Base-by-base conservation (phyloP, 441 rosid genomes). In the Populus tomentosa region DNA sequence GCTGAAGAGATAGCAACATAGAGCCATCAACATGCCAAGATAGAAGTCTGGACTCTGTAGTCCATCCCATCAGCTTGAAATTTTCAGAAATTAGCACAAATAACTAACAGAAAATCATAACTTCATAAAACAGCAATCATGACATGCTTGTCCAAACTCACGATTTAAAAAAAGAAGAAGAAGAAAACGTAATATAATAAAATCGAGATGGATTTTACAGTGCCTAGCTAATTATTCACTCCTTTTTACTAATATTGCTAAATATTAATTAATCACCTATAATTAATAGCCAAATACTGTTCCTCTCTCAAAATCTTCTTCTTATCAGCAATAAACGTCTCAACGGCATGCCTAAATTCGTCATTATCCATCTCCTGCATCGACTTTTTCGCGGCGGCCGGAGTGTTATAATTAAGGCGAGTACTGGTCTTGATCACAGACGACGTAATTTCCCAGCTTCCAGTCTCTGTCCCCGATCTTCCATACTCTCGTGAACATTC, bases 321-420 rank as follows among this genome's bases (percentile, higher is more conserved):
- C 71, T 61, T 84, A 28, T 73, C 61, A 23, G 80, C 82, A 30
- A 90, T 90, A 75, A 80, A 90, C 4, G 77, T 80, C 79, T 90
- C 94, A 11, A 91, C 78, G 10, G 80, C 77, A 77, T 6, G 64
- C 69, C 79, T 88, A 74, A 89, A 85, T 70, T 91, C 91, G 59
- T 90, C 91, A 24, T 21, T 82, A 81, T 88, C 84, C 84, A 89
- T 36, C 6, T 85, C 86, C 66, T 84, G 86, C 63, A 90, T 84
- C 16, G 87, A 81, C 38, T 77, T 84, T 75, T 78, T 78, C 65
- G 77, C 69, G 33, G 61, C 61, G 69, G 69, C 56, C 78, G 2
- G 35, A 10, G 11, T 5, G 9, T 18, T 53, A 53, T 53, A 6
- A 53, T 53, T 53, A 53, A 18, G n/a, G 61, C 61, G 56, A 50